Evolutionary conservation across 2,329 filamentous ascomycete species (phyloP).

Genomic region (Alternaria tenuissima): DNA sequence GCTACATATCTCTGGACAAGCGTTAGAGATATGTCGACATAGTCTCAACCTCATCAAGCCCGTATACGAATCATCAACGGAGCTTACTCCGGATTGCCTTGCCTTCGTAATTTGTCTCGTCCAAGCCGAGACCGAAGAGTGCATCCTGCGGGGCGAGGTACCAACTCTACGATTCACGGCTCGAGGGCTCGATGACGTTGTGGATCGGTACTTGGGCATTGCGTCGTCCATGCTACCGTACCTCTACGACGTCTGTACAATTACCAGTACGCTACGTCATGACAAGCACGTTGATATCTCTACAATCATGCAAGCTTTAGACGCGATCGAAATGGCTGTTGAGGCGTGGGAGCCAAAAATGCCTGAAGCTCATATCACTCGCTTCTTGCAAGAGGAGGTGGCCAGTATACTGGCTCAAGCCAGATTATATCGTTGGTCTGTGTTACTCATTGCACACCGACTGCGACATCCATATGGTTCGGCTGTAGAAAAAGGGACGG

Average conservation of each 20-base stretch:
- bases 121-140: slow-evolving; percentile 7
- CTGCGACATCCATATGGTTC: slow-evolving; percentile 14
- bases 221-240: slow-evolving; percentile 7
- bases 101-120: slow-evolving; percentile 12
- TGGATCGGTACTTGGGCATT: slow-evolving; percentile 15
- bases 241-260: slow-evolving; percentile 6
- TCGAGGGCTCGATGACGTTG: not conserved
- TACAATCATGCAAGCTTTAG: not conserved
- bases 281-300: not conserved
- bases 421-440: slow-evolving; percentile 7
- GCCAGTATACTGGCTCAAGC: slow-evolving; percentile 8
- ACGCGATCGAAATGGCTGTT: slow-evolving; percentile 6
- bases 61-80: not conserved
- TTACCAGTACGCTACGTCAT: slow-evolving; percentile 5
- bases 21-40: slow-evolving; percentile 8
- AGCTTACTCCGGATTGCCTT: slow-evolving; percentile 4
- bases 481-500: not conserved
- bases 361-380: not conserved
- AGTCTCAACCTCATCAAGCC: slow-evolving; percentile 10
- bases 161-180: slow-evolving; percentile 7
- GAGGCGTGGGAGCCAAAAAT: slow-evolving; percentile 8
- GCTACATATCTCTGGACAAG: slow-evolving; percentile 6
- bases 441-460: slow-evolving; percentile 13
- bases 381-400: slow-evolving; percentile 12
- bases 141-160: slow-evolving; percentile 4